Base-by-base conservation (phyloP, 1,284 basidiomycete genomes). In the Pyrrhoderma lamaoense region DNA sequence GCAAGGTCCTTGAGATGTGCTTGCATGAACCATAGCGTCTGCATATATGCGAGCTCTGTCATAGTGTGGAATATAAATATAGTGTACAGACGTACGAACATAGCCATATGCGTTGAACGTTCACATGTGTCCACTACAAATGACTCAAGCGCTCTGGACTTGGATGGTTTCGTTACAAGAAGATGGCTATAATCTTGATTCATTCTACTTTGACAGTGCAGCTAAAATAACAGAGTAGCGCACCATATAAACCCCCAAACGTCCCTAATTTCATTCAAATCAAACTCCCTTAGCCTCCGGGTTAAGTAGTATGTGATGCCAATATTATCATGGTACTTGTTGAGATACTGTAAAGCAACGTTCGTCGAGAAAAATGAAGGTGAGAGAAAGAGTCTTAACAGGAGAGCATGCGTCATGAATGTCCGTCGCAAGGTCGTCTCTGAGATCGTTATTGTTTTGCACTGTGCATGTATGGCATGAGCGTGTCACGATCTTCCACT, bases 11-110 rank as follows among this genome's bases (percentile, higher is more conserved):
- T 82, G n/a, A 97, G 73, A 25, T 89, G 82, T 19, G 93, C 89
- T 79, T 97, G 94, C 85, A 97, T 93, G 67, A 93, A 96, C 93
- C 93, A 97, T 47, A 97, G 72, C 0, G 94, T 96, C 93, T 95
- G 13, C 23, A n/a, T n/a, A 23, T 34, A 21, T 9, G 21, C 22
- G 38, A 16, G 35, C 47, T 51, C 11, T 21, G 31, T 25, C 40
- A 22, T n/a, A 46, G 8, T 23, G 4, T 40, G 37, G n/a, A 14
- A 18, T 8, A 7, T 9, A 49, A 34, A 23, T 16, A 14, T 8
- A 21, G 9, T n/a, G n/a, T 23, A 40, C n/a, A n/a, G 45, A 81
- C 92, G 67, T 65, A 94, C 93, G 60, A 93, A 79, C 79, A 96
- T 89, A 53, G 93, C 90, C 53, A 94, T 82, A 67, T 97, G 94